A percentile compares a stretch with the other conserved stretches of the same genome.
Evolutionary conservation across 2,329 filamentous ascomycete genomes (phyloP).

Genomic region (Colletotrichum sp.): DNA sequence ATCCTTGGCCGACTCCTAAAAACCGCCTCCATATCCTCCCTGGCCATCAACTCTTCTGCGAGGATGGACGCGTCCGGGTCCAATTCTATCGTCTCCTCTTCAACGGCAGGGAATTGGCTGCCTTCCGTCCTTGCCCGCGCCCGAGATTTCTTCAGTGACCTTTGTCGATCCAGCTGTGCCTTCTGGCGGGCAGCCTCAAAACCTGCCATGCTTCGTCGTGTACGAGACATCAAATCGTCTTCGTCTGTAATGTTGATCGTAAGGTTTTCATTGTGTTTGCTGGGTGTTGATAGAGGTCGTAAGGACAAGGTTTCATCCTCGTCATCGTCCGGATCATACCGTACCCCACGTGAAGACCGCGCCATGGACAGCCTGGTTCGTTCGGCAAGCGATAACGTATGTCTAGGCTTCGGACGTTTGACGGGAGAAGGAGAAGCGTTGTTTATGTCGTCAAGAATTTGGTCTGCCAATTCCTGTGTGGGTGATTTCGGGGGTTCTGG

Average conservation of each 20-base stretch:
- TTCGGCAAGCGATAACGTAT: constrained; percentile 72
- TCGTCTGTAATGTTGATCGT: constrained; percentile 36
- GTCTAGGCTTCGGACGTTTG: constrained; percentile 53
- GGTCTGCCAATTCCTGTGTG: constrained; percentile 58
- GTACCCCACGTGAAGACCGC: constrained; percentile 49
- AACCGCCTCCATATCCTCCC: constrained; percentile 81
- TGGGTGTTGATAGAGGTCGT: neutral
- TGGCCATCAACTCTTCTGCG: constrained; percentile 71
- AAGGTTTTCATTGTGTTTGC: constrained; percentile 3
- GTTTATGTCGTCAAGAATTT: constrained; percentile 61
- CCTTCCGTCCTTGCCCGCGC: constrained; percentile 42
- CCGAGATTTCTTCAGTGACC: constrained; percentile 51
- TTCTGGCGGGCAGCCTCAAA: constrained; percentile 66
- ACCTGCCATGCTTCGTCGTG: constrained; percentile 65
- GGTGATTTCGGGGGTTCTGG: constrained; percentile 37
- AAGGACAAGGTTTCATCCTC: constrained; percentile 28
- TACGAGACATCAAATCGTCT: constrained; percentile 62
- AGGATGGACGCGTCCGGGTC: constrained; percentile 51
- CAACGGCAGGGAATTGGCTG: constrained; percentile 51
- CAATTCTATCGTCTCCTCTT: constrained; percentile 40
- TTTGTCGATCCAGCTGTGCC: constrained; percentile 61
- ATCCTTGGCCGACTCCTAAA: constrained; percentile 87
- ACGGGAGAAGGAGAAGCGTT: constrained; percentile 62
- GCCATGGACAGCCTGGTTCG: constrained; percentile 85
- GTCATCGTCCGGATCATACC: constrained; percentile 31